phyloP scores from a whole-genome alignment of 2,329 filamentous ascomycete genomes.

The Ceratocystis smalleyi region DNA sequence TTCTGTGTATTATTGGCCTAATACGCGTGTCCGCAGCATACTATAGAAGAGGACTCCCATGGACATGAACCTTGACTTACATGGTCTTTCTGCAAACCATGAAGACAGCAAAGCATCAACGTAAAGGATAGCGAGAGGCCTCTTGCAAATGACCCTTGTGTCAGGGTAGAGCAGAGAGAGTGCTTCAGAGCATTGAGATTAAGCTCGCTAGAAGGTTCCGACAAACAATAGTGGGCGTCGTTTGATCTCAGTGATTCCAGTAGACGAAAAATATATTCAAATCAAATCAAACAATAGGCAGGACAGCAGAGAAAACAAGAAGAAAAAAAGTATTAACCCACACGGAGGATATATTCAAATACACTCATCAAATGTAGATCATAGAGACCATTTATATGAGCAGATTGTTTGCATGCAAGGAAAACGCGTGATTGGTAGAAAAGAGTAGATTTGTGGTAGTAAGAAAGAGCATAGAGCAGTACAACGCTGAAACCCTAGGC shows the following conservation, averaged over 20 bases:
- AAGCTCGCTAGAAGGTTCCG: not conserved
- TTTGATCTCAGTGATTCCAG: too few relatives aligned
- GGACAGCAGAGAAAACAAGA: not conserved
- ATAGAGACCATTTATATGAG: not conserved
- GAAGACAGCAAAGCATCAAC: not conserved
- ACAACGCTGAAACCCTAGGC: not conserved
- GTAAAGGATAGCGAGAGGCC: not conserved
- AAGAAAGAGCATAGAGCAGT: not conserved
- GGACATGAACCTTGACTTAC: not conserved
- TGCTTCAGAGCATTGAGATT: not conserved
- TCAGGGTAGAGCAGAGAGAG: not conserved
- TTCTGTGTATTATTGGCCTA: not conserved
- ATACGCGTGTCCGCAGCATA: not conserved
- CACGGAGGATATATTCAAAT: not conserved
- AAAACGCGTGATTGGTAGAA: not conserved
- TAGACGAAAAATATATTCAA: too few relatives aligned
- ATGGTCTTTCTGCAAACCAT: not conserved
- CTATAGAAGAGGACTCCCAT: not conserved
- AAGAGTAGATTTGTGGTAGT: not conserved
- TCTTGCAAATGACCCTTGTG: not conserved
- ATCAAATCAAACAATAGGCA: too few relatives aligned
- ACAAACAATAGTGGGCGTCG: not conserved
- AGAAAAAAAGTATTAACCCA: not conserved
- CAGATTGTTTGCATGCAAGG: not conserved
- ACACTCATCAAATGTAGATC: not conserved